Conservation (phyloP, 1,284 basidiomycete genomes). For the Takashimella tepidaria region DNA sequence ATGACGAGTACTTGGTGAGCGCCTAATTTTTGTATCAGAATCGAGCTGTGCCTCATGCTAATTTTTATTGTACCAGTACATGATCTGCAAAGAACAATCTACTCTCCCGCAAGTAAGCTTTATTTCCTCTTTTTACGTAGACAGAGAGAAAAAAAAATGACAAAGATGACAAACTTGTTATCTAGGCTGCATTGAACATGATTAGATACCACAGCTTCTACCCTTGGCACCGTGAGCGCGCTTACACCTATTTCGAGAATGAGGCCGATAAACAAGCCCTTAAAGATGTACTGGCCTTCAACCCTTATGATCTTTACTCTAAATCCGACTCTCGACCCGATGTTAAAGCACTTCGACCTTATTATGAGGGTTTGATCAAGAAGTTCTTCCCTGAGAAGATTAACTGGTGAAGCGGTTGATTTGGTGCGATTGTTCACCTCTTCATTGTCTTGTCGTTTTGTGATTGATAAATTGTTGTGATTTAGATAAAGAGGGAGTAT, state of each 20-base stretch:
- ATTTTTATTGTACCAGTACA: conserved; percentile 3
- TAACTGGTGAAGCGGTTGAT: not conserved
- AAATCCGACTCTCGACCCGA: conserved; percentile 71
- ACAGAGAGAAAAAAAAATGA: conserved; percentile 53
- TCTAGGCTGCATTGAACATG: conserved; percentile 78
- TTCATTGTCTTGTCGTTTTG: no score
- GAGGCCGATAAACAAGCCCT: conserved; percentile 47
- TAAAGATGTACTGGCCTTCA: conserved; percentile 12
- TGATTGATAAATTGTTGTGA: no score
- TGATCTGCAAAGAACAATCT: conserved; percentile 9
- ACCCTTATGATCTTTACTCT: conserved; percentile 78
- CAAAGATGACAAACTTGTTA: no score
- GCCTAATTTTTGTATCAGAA: no score
- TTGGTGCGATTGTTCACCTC: no score
- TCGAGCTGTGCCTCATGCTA: not conserved
- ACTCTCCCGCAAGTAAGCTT: conserved; percentile 65
- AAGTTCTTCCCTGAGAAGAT: not conserved
- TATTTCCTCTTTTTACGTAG: no score
- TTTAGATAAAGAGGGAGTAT: no score
- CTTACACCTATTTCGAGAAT: conserved; percentile 68
- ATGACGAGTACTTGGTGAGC: conserved; percentile 60
- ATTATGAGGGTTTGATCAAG: conserved; percentile 71
- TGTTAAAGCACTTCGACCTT: conserved; percentile 63
- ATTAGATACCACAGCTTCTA: conserved; percentile 86
- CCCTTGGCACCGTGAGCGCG: conserved; percentile 75